Percentiles rank a stretch among this genome's conserved stretches.
These are phyloP conservation scores for Pterocarpus macrocarpus DNA, from an alignment of 306 rosid species.

Conservation along the genomic window DNA sequence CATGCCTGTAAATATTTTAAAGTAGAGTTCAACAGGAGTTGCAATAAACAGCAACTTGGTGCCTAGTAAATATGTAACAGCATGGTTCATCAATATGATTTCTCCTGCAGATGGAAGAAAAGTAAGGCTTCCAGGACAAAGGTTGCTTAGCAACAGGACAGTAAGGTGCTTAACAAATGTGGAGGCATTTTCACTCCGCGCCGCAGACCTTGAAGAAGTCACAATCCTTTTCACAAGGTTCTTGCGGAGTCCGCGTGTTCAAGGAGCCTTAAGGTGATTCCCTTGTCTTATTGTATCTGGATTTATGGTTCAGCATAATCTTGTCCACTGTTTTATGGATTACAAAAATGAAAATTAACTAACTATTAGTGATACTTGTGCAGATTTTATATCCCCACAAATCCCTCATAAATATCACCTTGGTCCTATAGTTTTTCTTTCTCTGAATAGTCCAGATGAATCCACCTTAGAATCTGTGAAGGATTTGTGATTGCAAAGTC, in stretches of 20 bases:
- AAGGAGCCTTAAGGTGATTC: slow-evolving; percentile 65
- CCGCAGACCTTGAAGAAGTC: slow-evolving; percentile 81
- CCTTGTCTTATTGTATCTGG: not conserved
- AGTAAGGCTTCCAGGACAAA: slow-evolving; percentile 66
- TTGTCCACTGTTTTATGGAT: not conserved
- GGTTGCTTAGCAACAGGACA: slow-evolving; percentile 55
- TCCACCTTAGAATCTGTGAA: not conserved
- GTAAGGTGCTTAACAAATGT: slow-evolving; percentile 76
- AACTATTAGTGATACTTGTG: not conserved
- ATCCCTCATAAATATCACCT: not conserved
- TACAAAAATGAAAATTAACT: not conserved
- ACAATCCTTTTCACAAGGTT: slow-evolving; percentile 80
- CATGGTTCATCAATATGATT: slow-evolving; percentile 17
- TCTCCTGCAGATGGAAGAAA: slow-evolving; percentile 68
- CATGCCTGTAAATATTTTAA: not conserved
- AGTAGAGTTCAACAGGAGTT: not conserved
- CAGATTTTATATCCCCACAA: not conserved
- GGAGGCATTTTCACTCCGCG: slow-evolving; percentile 78
- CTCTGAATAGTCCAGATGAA: not conserved
- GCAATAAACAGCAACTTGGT: slow-evolving; percentile 21
- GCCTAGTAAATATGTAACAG: not conserved
- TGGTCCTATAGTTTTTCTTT: not conserved
- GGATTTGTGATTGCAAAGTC: not conserved
- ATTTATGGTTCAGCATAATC: slow-evolving; percentile 12
- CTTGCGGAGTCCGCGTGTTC: slow-evolving; percentile 77